Evolutionary conservation across 2,329 filamentous ascomycete species (phyloP).

Genomic region (Plectosphaerella cucumerina): DNA sequence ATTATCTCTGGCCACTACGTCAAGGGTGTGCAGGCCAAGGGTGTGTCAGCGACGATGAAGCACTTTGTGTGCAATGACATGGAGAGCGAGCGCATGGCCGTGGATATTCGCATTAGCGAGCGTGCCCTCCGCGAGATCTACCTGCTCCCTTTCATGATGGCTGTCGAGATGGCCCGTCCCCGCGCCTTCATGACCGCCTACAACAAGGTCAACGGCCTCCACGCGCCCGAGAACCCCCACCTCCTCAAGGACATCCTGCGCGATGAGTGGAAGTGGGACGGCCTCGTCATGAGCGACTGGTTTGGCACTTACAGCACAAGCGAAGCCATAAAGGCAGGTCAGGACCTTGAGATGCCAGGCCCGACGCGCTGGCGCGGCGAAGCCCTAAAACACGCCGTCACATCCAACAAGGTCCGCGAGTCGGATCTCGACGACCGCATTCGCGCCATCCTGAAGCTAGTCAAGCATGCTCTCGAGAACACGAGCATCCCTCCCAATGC

Average conservation of each 20-base stretch:
- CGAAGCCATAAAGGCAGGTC: conserved; percentile 44
- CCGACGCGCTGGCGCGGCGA: conserved; percentile 48
- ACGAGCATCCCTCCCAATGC: conserved; percentile 50
- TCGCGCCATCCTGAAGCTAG: conserved; percentile 52
- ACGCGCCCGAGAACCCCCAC: conserved; percentile 46
- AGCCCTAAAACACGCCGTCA: conserved; percentile 45
- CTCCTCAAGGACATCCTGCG: conserved; percentile 48
- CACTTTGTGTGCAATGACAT: conserved; percentile 61
- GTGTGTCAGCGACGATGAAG: conserved; percentile 54
- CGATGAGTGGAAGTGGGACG: conserved; percentile 54
- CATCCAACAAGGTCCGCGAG: conserved; percentile 51
- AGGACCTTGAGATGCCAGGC: conserved; percentile 59
- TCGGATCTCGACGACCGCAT: conserved; percentile 55
- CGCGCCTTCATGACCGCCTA: conserved; percentile 54
- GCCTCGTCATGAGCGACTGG: conserved; percentile 58
- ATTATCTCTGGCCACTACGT: conserved; percentile 49
- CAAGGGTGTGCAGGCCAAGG: conserved; percentile 51
- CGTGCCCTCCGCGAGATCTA: conserved; percentile 57
- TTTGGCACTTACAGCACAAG: conserved; percentile 48
- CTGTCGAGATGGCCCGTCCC: conserved; percentile 45
- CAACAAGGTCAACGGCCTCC: conserved; percentile 54
- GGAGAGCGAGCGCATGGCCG: conserved; percentile 50
- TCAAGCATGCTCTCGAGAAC: conserved; percentile 51
- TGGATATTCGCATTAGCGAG: conserved; percentile 50
- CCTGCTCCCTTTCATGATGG: conserved; percentile 53